Evolutionary conservation across 768 basidiomycete species (phyloP).

Genomic region (Suillus subalutaceus): DNA sequence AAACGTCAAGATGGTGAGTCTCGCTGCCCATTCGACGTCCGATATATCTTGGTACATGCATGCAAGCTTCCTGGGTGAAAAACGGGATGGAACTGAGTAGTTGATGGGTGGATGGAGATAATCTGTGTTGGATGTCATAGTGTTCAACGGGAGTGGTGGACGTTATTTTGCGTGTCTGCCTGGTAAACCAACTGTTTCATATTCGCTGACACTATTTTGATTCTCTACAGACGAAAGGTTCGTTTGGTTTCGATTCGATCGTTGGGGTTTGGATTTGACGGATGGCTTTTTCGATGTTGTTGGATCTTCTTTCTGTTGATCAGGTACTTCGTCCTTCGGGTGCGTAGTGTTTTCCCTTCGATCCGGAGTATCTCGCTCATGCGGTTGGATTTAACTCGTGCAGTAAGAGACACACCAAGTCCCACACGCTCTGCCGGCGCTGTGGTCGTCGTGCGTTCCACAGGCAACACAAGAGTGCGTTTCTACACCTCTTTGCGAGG

Average conservation of each 20-base stretch:
- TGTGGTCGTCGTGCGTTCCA: conserved; percentile 97
- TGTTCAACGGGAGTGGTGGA: conserved; percentile 4
- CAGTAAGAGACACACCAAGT: conserved; percentile 97
- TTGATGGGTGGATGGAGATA: conserved; percentile 37
- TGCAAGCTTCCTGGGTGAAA: conserved; percentile 11
- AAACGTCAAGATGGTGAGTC: conserved; percentile 51
- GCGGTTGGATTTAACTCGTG: conserved; percentile 9
- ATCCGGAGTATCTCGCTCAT: not conserved
- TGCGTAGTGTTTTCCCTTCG: conserved; percentile 43
- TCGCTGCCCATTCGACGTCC: conserved; percentile 18
- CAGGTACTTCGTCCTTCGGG: conserved; percentile 97
- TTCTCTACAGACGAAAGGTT: conserved; percentile 79
- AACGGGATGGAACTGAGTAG: conserved; percentile 24
- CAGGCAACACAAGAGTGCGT: conserved; percentile 96
- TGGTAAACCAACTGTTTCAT: not conserved
- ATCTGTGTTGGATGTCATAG: conserved; percentile 38
- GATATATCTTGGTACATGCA: conserved; percentile 12
- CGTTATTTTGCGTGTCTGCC: not conserved
- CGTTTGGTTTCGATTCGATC: conserved; percentile 31
- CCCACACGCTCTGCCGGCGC: conserved; percentile 96
- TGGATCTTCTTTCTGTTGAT: conserved; percentile 18
- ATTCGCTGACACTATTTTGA: conserved; percentile 23
- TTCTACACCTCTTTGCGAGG: not conserved
- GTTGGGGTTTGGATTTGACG: conserved; percentile 8
- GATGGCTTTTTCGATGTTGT: conserved; percentile 16